Evolutionary conservation across 768 basidiomycete species (phyloP), one percentile per base, ranked within the genome.

Genomic region (Kwoniella sp.): DNA sequence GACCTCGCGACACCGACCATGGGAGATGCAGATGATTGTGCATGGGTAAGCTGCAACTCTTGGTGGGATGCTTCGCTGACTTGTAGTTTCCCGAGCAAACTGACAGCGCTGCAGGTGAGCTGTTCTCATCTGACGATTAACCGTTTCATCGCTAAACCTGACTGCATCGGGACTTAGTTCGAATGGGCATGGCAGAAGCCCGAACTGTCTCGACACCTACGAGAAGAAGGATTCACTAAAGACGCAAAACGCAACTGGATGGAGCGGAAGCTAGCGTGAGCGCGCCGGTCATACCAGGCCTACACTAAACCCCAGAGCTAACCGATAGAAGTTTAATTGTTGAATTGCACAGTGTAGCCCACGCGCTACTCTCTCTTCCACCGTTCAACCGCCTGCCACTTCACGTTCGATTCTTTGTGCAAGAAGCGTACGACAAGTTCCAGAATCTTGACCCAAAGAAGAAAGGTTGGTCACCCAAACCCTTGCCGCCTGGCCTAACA

Each of bases 151-250:
- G n/a, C n/a, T n/a, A n/a, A n/a, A n/a, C n/a, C 17, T 29, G 28
- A 28, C 51, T 13, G 11, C 2, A 31, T 56, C 7, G n/a, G n/a
- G 12, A 80, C 87, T 25, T 86, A 90, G 79, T 91, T 91, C 71
- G 90, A 91, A 81, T 91, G 89, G 89, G 82, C 82, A 23, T 92
- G 90, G 90, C 90, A 91, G 76, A 88, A 91, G 77, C 89, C 89
- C 11, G 83, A 88, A 67, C 79, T 85, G 26, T 87, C 88, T 1
- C 82, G 89, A n/a, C 88, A 89, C 80, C 81, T 90, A 20, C 84
- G 85, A 30, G 41, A 29, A 7, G 63, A 55, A 41, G 59, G 29
- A 37, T 78, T 77, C 61, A 73, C 71, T 20, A 74, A 73, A 62
- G 74, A 78, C 37, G 58, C 61, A 2, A 73, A 72, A 25, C 64